Conservation (phyloP, 75 land plant species). For the Azolla pinnata region DNA sequence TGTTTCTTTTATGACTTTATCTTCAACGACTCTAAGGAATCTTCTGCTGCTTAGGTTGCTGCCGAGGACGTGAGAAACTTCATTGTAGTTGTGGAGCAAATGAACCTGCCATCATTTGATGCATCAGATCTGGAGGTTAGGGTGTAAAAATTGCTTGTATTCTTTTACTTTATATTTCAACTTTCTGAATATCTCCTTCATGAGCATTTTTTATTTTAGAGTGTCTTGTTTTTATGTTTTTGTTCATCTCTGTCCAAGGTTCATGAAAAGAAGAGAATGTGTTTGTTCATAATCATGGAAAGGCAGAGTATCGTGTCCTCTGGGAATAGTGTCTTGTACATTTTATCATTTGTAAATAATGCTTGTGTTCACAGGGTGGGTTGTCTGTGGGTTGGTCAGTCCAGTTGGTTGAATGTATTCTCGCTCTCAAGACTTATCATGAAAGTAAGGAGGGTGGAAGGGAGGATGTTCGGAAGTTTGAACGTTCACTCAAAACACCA, state of each 20-base stretch:
- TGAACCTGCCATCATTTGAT: slow-evolving; percentile 71
- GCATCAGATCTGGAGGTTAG: slow-evolving; percentile 77
- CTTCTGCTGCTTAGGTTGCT: background rate
- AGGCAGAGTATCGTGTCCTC: too few species aligned
- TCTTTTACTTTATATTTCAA: background rate
- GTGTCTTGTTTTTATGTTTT: background rate
- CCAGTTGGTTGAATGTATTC: slow-evolving; percentile 65
- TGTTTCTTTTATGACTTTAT: background rate
- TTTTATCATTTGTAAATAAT: background rate
- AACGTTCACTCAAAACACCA: slow-evolving; percentile 30
- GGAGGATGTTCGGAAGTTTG: slow-evolving; percentile 35
- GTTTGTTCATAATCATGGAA: too few species aligned
- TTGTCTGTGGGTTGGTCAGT: slow-evolving; percentile 42
- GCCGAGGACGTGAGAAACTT: slow-evolving; percentile 78
- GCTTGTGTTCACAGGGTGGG: slow-evolving; percentile 31
- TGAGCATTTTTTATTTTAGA: background rate
- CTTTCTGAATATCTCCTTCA: background rate
- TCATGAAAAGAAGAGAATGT: too few species aligned
- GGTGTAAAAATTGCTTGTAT: too few species aligned
- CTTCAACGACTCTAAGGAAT: too few species aligned
- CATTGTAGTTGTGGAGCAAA: slow-evolving; percentile 57
- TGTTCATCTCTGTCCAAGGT: background rate
- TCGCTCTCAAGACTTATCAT: slow-evolving; percentile 49
- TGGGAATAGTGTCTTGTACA: background rate
- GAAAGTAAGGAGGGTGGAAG: slow-evolving; percentile 45